Base-by-base conservation (phyloP, 2,329 filamentous ascomycete genomes). In the Rhinocladiella similis region DNA sequence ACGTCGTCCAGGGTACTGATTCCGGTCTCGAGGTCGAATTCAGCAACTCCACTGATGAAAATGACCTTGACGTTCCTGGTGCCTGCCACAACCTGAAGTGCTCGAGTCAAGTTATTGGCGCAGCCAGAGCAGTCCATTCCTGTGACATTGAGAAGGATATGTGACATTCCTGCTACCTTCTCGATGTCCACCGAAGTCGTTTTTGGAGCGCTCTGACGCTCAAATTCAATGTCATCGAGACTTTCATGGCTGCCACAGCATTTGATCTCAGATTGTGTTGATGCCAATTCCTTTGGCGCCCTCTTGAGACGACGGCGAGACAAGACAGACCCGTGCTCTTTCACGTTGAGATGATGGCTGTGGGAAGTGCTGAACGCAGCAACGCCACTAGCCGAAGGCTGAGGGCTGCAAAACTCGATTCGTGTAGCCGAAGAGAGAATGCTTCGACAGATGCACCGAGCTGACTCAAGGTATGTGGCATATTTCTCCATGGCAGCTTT, bases 21-120 rank as follows among this genome's bases (percentile, higher is more conserved):
- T 1, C 75, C 72, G 0, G 69, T 69, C n/a, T 83, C 75, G 0
- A 80, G 79, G 2, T 53, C 43, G 6, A 66, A 64, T 36, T 66
- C 64, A 27, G 62, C 64, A 43, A 43, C 54, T 10, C 57, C 59
- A 46, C 52, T 56, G 25, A 66, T 59, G 36, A 66, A 64, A 41
- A 53, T 63, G 43, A 63, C 62, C 18, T 59, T 58, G n/a, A 65
- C 56, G 35, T 63, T 61, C 18, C 35, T 45, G 13, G 58, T 55
- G 1, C 59, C 63, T 7, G 38, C 47, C 10, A 59, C 57, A 19
- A 53, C 56, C 20, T 45, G 39, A 25, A 66, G 54, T 25, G 60
- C 54, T 50, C 58, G 54, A 38, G 52, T 54, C 33, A 66, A 50
- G 50, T 65, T 66, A 1, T 58, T 54, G 61, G 60, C 56, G 64